These are phyloP conservation scores for Artemisia tridentata DNA, from an alignment of 129 eudicot genomes.

Conservation along the genomic window DNA sequence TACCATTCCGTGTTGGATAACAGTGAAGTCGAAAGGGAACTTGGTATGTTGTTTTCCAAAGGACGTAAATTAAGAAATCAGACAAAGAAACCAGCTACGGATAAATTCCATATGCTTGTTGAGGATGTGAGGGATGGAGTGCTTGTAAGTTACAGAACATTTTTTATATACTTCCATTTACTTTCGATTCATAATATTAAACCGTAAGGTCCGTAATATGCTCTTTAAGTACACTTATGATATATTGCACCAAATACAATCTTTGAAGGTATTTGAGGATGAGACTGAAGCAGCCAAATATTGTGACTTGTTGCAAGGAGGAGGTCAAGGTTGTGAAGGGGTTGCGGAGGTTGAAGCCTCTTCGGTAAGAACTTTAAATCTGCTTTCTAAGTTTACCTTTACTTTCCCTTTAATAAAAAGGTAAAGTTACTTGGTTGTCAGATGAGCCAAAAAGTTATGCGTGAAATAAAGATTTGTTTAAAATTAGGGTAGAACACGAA, in stretches of 20 bases:
- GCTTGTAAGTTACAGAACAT: slow-evolving; percentile 57
- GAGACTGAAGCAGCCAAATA: slow-evolving; percentile 89
- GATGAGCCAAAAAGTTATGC: not conserved
- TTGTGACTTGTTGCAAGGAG: slow-evolving; percentile 92
- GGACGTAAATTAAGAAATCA: slow-evolving; percentile 58
- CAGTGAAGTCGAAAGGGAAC: slow-evolving; percentile 98
- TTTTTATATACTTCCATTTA: not conserved
- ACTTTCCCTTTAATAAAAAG: not conserved
- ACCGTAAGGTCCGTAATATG: too few relatives aligned
- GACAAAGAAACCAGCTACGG: slow-evolving; percentile 55
- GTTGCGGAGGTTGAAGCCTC: slow-evolving; percentile 98
- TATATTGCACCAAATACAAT: slow-evolving; percentile 13
- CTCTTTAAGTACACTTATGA: not conserved
- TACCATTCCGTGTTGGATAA: slow-evolving; percentile 7
- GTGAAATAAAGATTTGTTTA: not conserved
- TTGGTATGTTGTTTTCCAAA: slow-evolving; percentile 80
- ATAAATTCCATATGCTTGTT: slow-evolving; percentile 84
- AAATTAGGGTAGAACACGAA: not conserved
- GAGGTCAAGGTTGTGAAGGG: slow-evolving; percentile 97
- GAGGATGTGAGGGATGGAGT: slow-evolving; percentile 97
- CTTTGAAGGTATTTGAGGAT: slow-evolving; percentile 85
- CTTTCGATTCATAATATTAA: not conserved
- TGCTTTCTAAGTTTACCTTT: too few relatives aligned
- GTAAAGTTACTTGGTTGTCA: not conserved
- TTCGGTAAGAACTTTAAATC: slow-evolving; percentile 57